Evolutionary conservation across 2,329 filamentous ascomycete genomes (phyloP).

Genomic region (Sclerotinia subarctica): DNA sequence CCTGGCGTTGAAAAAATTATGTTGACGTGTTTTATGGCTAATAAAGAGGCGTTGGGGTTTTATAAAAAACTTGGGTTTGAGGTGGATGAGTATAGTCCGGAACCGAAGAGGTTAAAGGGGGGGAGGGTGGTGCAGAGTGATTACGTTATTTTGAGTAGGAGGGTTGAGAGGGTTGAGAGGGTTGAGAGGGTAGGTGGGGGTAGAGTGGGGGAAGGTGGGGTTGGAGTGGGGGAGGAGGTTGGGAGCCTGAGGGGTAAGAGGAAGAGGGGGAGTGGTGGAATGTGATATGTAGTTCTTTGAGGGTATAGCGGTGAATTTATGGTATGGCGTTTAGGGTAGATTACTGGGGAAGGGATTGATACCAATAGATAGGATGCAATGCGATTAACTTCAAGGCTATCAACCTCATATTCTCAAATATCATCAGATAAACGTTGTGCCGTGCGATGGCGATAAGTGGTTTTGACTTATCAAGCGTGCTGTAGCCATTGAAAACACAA

Average conservation of each 20-base stretch:
- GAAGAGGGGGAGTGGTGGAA: not conserved
- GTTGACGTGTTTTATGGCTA: conserved; percentile 69
- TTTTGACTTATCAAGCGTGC: not conserved
- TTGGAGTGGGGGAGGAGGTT: not conserved
- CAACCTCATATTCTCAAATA: not conserved
- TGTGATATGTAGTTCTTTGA: not conserved
- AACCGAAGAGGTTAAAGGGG: conserved; percentile 50
- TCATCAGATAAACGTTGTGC: no score
- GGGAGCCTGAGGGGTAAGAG: not conserved
- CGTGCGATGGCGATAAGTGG: no score
- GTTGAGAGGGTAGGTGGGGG: not conserved
- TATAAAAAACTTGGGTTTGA: conserved; percentile 60
- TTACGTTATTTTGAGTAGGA: conserved; percentile 59
- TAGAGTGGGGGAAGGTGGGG: not conserved
- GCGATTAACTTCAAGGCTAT: not conserved
- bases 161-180: not conserved
- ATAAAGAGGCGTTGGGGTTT: conserved; percentile 54
- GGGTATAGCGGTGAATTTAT: not conserved
- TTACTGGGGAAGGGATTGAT: not conserved
- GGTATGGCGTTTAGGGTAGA: not conserved
- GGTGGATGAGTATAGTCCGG: conserved; percentile 54
- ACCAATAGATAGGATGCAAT: not conserved
- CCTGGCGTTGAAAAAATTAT: conserved; percentile 62
- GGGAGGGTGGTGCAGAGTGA: conserved; percentile 54
- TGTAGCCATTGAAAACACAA: not conserved